Conservation (phyloP, 1,284 basidiomycete species). For the Polyporus tsugae region DNA sequence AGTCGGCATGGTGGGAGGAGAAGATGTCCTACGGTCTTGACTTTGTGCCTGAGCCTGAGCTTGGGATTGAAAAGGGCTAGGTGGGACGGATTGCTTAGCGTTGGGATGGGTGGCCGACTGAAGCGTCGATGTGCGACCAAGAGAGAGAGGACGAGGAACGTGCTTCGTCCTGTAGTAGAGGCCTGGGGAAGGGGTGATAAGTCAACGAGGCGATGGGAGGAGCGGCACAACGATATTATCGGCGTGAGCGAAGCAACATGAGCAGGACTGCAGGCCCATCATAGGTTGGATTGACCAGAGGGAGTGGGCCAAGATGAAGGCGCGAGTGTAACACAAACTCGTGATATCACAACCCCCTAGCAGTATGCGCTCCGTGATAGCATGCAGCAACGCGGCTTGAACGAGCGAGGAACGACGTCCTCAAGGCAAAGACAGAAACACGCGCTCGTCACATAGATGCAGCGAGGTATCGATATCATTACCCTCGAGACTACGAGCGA, state of each 20-base stretch:
- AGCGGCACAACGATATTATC: conserved; percentile 31
- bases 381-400: conserved; percentile 31
- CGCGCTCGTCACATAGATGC: conserved; percentile 34
- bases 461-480: conserved; percentile 45
- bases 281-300: conserved; percentile 28
- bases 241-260: conserved; percentile 32
- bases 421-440: conserved; percentile 32
- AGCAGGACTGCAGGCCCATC: conserved; percentile 37
- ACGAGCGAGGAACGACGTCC: conserved; percentile 31
- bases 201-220: conserved; percentile 27
- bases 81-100: conserved; percentile 29
- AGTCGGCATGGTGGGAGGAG: conserved; percentile 43
- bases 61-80: conserved; percentile 28
- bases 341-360: conserved; percentile 32
- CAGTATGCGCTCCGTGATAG: conserved; percentile 29
- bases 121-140: conserved; percentile 40
- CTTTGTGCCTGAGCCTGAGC: conserved; percentile 22
- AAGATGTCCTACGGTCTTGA: conserved; percentile 37
- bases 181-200: conserved; percentile 40
- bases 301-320: conserved; percentile 23
- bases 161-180: conserved; percentile 49
- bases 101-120: conserved; percentile 44
- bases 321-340: conserved; percentile 32
- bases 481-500: conserved; percentile 36
- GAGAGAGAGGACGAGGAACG: conserved; percentile 46